Evolutionary conservation across 73 alveolate species (phyloP), one percentile per base, ranked within the genome.

Genomic region (Loxodes magnus): DNA sequence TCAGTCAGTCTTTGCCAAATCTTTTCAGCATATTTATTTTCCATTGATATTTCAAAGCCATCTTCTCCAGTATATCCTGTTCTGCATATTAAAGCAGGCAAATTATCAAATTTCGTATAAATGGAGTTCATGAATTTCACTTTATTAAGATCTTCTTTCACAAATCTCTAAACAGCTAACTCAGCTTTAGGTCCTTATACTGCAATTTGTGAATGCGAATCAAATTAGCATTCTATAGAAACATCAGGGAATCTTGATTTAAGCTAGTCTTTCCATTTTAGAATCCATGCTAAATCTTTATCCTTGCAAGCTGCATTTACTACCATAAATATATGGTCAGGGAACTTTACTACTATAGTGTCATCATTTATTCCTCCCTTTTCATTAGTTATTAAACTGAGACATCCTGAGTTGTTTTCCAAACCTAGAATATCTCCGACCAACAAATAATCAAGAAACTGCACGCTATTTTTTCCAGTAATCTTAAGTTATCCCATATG

Each of bases 41-140:
- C 75, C 27, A 76, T 79, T 5, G 87, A 62, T 26, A 82, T 43
- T 54, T 88, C 98, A 41, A 83, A 88, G 53, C 98, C 98, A 56
- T 88, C 98, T 55, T 88, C 98, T 10, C 98, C 98, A 3, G 98
- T 88, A 69, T 88, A 88, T 20, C 98, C 98, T 53, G 95, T 80
- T 57, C 98, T 68, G 31, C 41, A 29, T 0, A 38, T 9, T 15
- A 2, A 10, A 21, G 34, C 48, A 4, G 9, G 10, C 12, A 43
- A 34, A 5, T 59, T 64, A 41, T 23, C 23, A 34, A 66, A 35
- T 17, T 63, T 15, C 19, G 57, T 5, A 23, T 30, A 46, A 4
- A n/a, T 7, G 4, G 55, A 36, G n/a, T 50, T 46, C 94, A 80
- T 80, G 67, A 75, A 75, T 20, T 38, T 50, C 35, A 67, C 27